Conservation (phyloP, 768 basidiomycete species). For the Lentinula raphanica region DNA sequence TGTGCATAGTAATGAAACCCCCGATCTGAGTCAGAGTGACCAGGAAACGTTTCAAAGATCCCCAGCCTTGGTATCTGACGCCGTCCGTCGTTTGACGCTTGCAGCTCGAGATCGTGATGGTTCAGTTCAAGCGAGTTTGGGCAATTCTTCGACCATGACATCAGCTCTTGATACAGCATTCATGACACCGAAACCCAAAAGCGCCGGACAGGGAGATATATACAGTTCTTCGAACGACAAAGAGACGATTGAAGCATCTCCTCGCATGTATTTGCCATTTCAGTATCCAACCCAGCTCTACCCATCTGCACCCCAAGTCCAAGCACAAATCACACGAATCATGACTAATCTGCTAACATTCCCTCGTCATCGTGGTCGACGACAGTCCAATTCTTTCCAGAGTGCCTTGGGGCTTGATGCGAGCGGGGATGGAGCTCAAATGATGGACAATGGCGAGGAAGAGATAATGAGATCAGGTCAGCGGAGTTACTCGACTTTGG, state of each 20-base stretch:
- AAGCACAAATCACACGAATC: conserved; percentile 60
- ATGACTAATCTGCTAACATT: conserved; percentile 74
- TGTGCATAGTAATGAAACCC: conserved; percentile 1
- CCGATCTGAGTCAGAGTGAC: conserved; percentile 4
- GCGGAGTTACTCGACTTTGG: conserved; percentile 30
- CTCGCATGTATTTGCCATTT: neutral
- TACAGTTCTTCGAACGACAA: conserved; percentile 15
- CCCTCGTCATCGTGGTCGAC: conserved; percentile 32
- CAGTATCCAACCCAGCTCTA: neutral
- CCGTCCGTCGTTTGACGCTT: conserved; percentile 57
- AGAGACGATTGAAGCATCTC: conserved; percentile 24
- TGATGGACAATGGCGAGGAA: conserved; percentile 33
- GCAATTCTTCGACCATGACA: neutral
- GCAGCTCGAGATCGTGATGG: conserved; percentile 51
- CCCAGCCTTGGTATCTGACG: conserved; percentile 68
- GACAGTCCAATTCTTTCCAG: conserved; percentile 3
- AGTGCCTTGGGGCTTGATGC: neutral
- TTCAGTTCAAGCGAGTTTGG: too few relatives aligned
- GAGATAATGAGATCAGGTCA: conserved; percentile 32
- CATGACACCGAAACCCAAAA: conserved; percentile 3
- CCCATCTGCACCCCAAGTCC: conserved; percentile 26
- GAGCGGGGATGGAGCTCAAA: conserved; percentile 20
- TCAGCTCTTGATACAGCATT: neutral
- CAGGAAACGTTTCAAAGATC: conserved; percentile 45
- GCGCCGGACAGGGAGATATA: conserved; percentile 16